A percentile compares a stretch with the other conserved stretches of the same genome.
Evolutionary conservation across 371 early-diverging fungal genomes (phyloP).

Genomic region (Parasitella parasitica): DNA sequence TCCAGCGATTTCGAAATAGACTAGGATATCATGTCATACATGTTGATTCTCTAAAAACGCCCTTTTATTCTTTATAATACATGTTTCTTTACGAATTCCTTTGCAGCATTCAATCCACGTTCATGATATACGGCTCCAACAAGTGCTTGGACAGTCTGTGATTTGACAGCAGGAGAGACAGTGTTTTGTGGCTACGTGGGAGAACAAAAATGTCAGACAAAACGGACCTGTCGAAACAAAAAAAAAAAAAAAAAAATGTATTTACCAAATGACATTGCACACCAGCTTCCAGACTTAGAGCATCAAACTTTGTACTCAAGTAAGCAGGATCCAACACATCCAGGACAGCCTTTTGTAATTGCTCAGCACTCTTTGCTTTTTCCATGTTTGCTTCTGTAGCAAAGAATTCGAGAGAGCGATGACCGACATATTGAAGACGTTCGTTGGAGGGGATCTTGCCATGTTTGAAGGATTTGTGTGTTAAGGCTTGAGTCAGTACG

Average conservation of each 20-base stretch:
- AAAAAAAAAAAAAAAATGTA: background rate
- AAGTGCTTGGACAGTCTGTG: constrained; percentile 18
- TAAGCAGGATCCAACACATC: constrained; percentile 2
- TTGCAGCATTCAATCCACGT: constrained; percentile 26
- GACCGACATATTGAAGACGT: constrained; percentile 62
- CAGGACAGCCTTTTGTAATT: constrained; percentile 11
- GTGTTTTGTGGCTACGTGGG: constrained; percentile 4
- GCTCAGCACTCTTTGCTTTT: constrained; percentile 8
- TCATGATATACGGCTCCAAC: constrained; percentile 29
- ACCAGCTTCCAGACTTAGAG: constrained; percentile 31
- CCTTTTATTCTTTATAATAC: constrained; percentile 5
- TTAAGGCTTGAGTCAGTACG: constrained; percentile 54
- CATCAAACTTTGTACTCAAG: constrained; percentile 31
- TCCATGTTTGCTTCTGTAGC: constrained; percentile 23
- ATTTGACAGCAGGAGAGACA: constrained; percentile 13
- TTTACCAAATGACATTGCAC: constrained; percentile 40
- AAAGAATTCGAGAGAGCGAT: constrained; percentile 38
- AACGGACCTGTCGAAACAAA: background rate
- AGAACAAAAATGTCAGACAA: background rate
- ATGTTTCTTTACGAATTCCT: constrained; percentile 25
- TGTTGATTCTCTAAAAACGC: background rate
- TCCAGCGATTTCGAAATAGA: too few species aligned
- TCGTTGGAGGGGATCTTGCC: constrained; percentile 65
- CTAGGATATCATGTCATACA: background rate
- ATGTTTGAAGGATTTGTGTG: constrained; percentile 71